A percentile compares a stretch with the other conserved stretches of the same genome.
phyloP scores from a whole-genome alignment of 495 filamentous ascomycete genomes.

The Aspergillus funiculosus region DNA sequence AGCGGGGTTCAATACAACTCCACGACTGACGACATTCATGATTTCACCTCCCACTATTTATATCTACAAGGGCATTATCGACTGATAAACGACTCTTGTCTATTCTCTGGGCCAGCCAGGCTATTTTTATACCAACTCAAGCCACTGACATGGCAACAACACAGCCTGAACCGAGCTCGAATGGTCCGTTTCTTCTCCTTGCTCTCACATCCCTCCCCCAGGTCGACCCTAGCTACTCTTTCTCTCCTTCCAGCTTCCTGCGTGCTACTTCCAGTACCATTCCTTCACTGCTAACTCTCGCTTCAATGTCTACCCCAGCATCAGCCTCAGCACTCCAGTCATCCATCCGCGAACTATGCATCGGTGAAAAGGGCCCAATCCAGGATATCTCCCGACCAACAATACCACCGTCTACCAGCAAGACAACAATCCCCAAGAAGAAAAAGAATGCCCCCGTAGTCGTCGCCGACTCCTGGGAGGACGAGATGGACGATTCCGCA shows the following conservation, averaged over 20 bases:
- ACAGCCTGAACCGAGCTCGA: slow-evolving; percentile 11
- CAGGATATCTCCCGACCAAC: slow-evolving; percentile 31
- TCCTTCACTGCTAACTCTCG: slow-evolving; percentile 9
- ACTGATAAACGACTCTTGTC: neutral
- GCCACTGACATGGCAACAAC: slow-evolving; percentile 20
- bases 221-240: no score
- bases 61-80: no score
- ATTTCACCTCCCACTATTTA: slow-evolving; percentile 17
- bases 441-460: slow-evolving; percentile 34
- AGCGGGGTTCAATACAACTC: slow-evolving; percentile 15
- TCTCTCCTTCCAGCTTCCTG: neutral
- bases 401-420: slow-evolving; percentile 7
- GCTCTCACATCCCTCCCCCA: neutral
- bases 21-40: slow-evolving; percentile 24
- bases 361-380: slow-evolving; percentile 33
- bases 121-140: neutral
- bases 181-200: slow-evolving; percentile 16
- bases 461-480: slow-evolving; percentile 83
- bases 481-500: slow-evolving; percentile 47
- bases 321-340: slow-evolving; percentile 31
- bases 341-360: slow-evolving; percentile 41
- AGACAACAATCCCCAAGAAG: slow-evolving; percentile 28
- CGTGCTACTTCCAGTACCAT: neutral
- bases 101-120: slow-evolving; percentile 1
- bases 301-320: slow-evolving; percentile 21